These are phyloP conservation scores for cucumber (Cucumis sativus) DNA, from an alignment of 306 rosid species.

Conservation along the genomic window DNA sequence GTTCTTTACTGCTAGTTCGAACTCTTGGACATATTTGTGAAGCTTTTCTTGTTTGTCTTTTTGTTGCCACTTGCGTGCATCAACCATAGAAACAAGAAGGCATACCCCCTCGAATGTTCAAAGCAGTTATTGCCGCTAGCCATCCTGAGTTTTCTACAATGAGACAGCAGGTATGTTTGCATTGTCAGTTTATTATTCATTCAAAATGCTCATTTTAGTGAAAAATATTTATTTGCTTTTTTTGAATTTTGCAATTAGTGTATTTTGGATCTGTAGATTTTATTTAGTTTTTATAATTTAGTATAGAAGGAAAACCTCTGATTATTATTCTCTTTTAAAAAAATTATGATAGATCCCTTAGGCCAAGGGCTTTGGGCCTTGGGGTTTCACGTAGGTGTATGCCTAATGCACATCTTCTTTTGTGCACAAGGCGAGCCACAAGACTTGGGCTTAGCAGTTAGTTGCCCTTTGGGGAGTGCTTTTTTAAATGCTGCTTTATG, in stretches of 20 bases:
- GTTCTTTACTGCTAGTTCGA: constrained; percentile 1
- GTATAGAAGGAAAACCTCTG: too few relatives aligned
- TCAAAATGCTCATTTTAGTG: neutral
- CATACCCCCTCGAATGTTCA: constrained; percentile 50
- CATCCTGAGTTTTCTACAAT: constrained; percentile 94
- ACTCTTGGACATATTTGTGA: constrained; percentile 6
- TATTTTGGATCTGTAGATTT: neutral
- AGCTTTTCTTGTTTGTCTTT: constrained; percentile 1
- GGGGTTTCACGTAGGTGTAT: too few relatives aligned
- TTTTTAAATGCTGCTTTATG: too few relatives aligned
- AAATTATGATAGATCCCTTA: too few relatives aligned
- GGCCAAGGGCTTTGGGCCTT: too few relatives aligned
- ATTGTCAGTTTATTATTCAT: neutral
- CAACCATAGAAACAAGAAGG: constrained; percentile 19
- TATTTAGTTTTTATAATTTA: too few relatives aligned
- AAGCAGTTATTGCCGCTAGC: constrained; percentile 81
- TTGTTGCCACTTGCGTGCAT: constrained; percentile 1
- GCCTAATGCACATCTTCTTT: too few relatives aligned
- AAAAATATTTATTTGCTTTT: neutral
- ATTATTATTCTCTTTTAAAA: too few relatives aligned
- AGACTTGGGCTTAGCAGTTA: too few relatives aligned
- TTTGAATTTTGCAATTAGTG: neutral
- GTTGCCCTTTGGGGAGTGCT: too few relatives aligned
- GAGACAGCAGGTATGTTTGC: constrained; percentile 71
- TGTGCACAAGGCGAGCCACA: too few relatives aligned